Evolutionary conservation across 1,284 basidiomycete genomes (phyloP).

Genomic region (Cryptococcus jaspeensis): DNA sequence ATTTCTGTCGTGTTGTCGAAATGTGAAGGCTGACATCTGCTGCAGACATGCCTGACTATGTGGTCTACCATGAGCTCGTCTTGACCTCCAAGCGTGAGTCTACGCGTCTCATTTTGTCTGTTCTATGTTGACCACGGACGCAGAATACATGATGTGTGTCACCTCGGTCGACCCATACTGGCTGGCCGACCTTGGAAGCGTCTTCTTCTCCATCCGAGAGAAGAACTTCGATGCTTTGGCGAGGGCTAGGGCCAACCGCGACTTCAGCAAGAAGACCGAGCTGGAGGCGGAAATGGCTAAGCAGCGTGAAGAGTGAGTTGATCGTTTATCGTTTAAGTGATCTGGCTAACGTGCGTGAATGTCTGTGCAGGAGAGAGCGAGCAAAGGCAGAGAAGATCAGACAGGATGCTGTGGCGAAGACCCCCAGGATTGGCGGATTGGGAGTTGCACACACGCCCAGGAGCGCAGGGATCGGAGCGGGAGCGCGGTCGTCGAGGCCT

Average conservation of each 20-base stretch:
- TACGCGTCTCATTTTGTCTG: not conserved
- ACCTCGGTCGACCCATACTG: constrained; percentile 93
- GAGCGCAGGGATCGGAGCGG: constrained; percentile 61
- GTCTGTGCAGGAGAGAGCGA: constrained; percentile 35
- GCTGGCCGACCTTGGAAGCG: constrained; percentile 88
- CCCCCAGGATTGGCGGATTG: constrained; percentile 71
- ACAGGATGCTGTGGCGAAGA: constrained; percentile 60
- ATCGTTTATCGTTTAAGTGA: not conserved
- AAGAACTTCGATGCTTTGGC: constrained; percentile 82
- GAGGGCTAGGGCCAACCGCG: constrained; percentile 72
- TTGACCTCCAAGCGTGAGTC: constrained; percentile 74
- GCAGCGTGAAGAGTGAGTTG: constrained; percentile 76
- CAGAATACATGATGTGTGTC: constrained; percentile 88
- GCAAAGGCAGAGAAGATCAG: constrained; percentile 63
- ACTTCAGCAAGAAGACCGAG: constrained; percentile 86
- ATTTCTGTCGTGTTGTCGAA: not conserved
- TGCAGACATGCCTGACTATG: constrained; percentile 88
- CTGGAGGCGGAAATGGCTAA: constrained; percentile 80
- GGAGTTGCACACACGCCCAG: constrained; percentile 64
- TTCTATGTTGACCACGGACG: constrained; percentile 5
- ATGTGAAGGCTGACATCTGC: constrained; percentile 7
- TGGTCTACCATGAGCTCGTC: constrained; percentile 94
- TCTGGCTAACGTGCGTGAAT: not conserved
- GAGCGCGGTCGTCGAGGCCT: constrained; percentile 56
- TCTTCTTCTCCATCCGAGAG: constrained; percentile 93